Base-by-base conservation (phyloP, 768 basidiomycete genomes). In the Mrakia frigida region DNA sequence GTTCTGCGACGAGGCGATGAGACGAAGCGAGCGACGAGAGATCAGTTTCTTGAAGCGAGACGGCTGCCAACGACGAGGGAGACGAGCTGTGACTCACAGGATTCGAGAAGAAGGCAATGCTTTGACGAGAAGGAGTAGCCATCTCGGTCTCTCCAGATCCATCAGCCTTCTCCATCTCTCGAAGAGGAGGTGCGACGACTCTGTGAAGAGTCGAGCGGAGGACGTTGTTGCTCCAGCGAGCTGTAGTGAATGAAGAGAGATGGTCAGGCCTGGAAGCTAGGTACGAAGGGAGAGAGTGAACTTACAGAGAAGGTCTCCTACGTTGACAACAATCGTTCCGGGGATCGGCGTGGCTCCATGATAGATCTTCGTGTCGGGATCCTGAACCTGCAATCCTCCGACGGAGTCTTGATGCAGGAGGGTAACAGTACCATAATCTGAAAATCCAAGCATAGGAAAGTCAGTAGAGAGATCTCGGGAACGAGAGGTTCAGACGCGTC, bases 101-200 rank as follows among this genome's bases (percentile, higher is more conserved):
- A 80, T 91, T 93, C 85, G 90, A 92, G 84, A 94, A 94, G 85
- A 91, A 94, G 11, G 91, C 92, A 71, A 93, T 90, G 13, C 91
- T 92, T 81, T 92, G 91, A 37, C 92, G 87, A 13, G 84, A 83
- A 0, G 91, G 89, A 7, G 68, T 68, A 16, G 56, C 67, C 0
- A 88, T 90, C 76, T 89, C 83, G n/a, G 82, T 84, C 78, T 67
- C 68, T n/a, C 89, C 88, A 9, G 84, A 85, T 11, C 86, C 84
- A 79, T 82, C 87, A 74, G 87, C 81, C 79, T 85, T 85, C 80
- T 84, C 37, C 21, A 53, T 33, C 41, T 68, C 53, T 23, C 65
- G 83, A 18, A 86, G 86, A 0, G 88, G 85, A 31, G 92, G 91
- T 6, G 90, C 89, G 10, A 93, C 92, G 31, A 94, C 92, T 23